Conservation (phyloP, 2,329 filamentous ascomycete genomes). For the Phialophora chinensis region DNA sequence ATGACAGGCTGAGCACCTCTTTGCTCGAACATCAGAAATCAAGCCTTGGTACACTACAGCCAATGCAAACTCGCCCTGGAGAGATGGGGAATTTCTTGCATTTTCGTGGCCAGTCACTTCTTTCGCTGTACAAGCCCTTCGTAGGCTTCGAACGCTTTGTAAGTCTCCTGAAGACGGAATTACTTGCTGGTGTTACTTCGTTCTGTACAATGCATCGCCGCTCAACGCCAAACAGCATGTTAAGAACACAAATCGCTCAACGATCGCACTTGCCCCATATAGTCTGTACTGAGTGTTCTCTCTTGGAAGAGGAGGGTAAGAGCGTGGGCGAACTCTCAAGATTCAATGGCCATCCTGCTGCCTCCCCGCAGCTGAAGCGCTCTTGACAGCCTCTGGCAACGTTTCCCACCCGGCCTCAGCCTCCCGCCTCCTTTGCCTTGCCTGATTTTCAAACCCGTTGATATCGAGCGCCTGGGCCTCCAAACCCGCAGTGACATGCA, state of each 20-base stretch:
- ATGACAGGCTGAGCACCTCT: background rate
- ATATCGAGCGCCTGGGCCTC: conserved; percentile 76
- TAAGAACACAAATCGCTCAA: background rate
- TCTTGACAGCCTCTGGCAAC: conserved; percentile 42
- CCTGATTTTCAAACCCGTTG: conserved; percentile 67
- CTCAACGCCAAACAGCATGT: background rate
- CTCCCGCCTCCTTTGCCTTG: conserved; percentile 53
- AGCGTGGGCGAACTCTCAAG: background rate
- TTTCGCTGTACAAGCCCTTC: background rate
- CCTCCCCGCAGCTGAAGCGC: background rate
- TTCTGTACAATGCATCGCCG: background rate
- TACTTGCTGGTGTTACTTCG: no score
- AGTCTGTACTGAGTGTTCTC: background rate
- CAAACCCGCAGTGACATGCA: conserved; percentile 80
- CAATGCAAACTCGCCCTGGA: background rate
- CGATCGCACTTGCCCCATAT: background rate
- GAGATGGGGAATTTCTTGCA: background rate
- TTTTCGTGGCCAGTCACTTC: background rate
- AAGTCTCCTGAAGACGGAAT: background rate
- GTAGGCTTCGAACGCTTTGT: background rate
- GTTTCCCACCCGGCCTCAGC: conserved; percentile 49
- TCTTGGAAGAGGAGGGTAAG: background rate
- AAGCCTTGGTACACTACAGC: background rate
- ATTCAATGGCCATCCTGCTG: background rate
- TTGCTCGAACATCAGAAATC: background rate